These are phyloP conservation scores for Lagenidium sp. DNA, from an alignment of 352 stramenopile genomes.

Conservation along the genomic window DNA sequence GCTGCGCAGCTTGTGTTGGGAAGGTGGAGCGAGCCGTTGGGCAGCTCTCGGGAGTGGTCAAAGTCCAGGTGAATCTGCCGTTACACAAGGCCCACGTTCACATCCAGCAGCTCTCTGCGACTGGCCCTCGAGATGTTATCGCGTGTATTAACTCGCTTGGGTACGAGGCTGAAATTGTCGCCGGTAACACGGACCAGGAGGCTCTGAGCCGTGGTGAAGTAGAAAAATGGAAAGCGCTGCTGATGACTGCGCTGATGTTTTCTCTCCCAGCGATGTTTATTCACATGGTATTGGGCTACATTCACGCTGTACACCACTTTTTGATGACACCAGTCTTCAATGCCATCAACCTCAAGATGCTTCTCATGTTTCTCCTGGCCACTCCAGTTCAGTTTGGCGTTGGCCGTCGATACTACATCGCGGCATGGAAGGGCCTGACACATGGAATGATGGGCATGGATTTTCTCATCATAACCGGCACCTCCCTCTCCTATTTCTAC, in stretches of 20 bases:
- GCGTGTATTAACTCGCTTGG: slow-evolving; percentile 57
- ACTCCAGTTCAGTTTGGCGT: slow-evolving; percentile 84
- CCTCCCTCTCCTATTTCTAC: slow-evolving; percentile 82
- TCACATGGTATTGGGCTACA: slow-evolving; percentile 84
- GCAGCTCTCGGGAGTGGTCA: slow-evolving; percentile 60
- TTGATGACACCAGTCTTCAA: slow-evolving; percentile 75
- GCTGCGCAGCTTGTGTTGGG: slow-evolving; percentile 38
- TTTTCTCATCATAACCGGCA: slow-evolving; percentile 80
- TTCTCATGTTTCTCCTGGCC: slow-evolving; percentile 78
- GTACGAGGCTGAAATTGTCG: slow-evolving; percentile 46
- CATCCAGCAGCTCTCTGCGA: slow-evolving; percentile 70
- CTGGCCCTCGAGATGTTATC: slow-evolving; percentile 60
- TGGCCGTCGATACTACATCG: slow-evolving; percentile 72
- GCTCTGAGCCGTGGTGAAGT: slow-evolving; percentile 62
- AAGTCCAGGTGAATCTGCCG: slow-evolving; percentile 52
- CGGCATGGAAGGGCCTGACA: slow-evolving; percentile 70
- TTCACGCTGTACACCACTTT: slow-evolving; percentile 46
- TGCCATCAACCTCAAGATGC: slow-evolving; percentile 59
- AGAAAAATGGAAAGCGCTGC: slow-evolving; percentile 60
- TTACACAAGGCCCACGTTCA: slow-evolving; percentile 70
- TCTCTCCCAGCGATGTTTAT: slow-evolving; percentile 79
- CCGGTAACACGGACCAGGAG: slow-evolving; percentile 48
- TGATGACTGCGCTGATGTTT: slow-evolving; percentile 74
- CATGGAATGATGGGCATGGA: slow-evolving; percentile 88
- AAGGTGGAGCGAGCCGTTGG: slow-evolving; percentile 62